Conservation (phyloP, 176 grass and related monocot species). For the Echinochloa phyllopogon region DNA sequence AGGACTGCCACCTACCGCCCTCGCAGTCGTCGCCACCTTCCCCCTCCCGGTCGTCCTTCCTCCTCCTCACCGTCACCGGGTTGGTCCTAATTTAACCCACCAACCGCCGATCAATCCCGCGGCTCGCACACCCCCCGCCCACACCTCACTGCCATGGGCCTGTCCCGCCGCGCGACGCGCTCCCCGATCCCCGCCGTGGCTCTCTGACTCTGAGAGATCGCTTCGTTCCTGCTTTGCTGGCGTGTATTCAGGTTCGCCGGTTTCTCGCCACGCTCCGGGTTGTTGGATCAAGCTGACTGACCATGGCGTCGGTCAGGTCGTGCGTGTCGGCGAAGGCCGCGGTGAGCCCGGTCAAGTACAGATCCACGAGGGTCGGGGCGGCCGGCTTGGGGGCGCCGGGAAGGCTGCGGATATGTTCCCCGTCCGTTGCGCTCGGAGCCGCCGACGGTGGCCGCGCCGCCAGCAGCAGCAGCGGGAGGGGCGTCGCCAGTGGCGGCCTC, state of each 20-base stretch:
- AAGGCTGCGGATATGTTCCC: neutral
- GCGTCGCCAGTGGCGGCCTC: neutral
- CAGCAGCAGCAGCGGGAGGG: slow-evolving; percentile 51
- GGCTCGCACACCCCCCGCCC: slow-evolving; percentile 1
- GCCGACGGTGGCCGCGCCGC: neutral
- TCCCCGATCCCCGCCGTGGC: slow-evolving; percentile 25
- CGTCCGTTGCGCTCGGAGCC: neutral
- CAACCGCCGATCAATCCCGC: slow-evolving; percentile 27
- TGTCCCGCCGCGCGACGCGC: slow-evolving; percentile 4
- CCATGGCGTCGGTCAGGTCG: slow-evolving; percentile 49
- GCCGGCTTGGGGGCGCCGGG: slow-evolving; percentile 26
- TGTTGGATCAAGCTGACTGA: neutral
- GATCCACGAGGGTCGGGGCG: slow-evolving; percentile 45
- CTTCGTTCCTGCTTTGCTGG: neutral
- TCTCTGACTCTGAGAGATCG: slow-evolving; percentile 43
- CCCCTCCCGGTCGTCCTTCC: slow-evolving; percentile 17
- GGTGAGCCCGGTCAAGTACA: slow-evolving; percentile 47
- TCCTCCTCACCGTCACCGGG: too few species aligned
- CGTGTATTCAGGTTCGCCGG: neutral
- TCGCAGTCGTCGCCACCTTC: neutral
- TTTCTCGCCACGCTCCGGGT: neutral
- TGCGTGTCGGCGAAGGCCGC: slow-evolving; percentile 41
- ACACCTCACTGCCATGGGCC: slow-evolving; percentile 27
- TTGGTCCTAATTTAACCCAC: slow-evolving; percentile 46
- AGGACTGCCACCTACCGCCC: slow-evolving; percentile 34